Evolutionary conservation across 2,329 filamentous ascomycete genomes (phyloP).

Genomic region (Orbilia blumenaviensis): DNA sequence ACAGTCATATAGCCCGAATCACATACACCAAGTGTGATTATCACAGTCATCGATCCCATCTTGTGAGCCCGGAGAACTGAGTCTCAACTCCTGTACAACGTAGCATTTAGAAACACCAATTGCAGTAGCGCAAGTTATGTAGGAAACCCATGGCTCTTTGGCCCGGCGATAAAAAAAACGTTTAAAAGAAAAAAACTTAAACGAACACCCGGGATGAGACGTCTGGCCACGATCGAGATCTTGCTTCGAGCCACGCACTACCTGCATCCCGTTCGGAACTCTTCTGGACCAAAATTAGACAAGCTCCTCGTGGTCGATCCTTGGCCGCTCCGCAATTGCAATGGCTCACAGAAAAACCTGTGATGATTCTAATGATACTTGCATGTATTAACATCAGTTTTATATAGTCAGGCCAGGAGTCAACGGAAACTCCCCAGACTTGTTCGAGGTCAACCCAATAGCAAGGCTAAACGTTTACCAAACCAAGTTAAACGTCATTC

Average conservation of each 20-base stretch:
- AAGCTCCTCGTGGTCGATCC: background rate
- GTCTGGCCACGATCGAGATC: conserved; percentile 38
- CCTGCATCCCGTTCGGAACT: conserved; percentile 28
- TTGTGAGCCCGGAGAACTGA: background rate
- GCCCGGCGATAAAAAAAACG: conserved; percentile 10
- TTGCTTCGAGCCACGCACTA: conserved; percentile 38
- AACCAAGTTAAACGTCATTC: background rate
- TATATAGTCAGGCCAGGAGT: background rate
- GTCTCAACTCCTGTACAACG: background rate
- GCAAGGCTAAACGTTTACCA: background rate
- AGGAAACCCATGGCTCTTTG: conserved; percentile 1
- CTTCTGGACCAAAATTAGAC: conserved; percentile 1
- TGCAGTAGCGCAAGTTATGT: too few species aligned
- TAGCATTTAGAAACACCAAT: background rate
- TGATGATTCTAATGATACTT: background rate
- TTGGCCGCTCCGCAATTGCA: background rate
- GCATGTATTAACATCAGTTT: background rate
- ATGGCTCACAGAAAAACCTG: background rate
- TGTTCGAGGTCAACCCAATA: background rate
- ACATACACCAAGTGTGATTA: background rate
- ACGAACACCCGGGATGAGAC: conserved; percentile 5
- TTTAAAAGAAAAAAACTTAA: background rate
- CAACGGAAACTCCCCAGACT: background rate
- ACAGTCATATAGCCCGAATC: background rate
- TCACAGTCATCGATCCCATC: background rate